Conservation (phyloP, 208 protist genomes). For the Trypanosoma boissoni region DNA sequence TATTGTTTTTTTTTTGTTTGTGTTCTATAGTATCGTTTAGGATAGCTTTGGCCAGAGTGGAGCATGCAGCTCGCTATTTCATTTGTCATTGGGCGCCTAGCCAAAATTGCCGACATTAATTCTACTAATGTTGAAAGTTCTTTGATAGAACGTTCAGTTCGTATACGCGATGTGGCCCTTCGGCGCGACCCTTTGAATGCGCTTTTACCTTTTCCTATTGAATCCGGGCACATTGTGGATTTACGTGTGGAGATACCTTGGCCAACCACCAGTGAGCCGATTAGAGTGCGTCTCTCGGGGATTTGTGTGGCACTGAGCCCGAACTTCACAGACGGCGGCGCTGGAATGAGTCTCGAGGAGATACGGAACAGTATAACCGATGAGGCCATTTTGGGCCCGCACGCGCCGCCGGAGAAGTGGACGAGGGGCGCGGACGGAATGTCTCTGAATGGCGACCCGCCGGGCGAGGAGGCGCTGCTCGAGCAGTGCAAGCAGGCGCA, state of each 20-base stretch:
- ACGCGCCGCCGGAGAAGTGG: no score
- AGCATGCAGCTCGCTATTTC: slow-evolving; percentile 70
- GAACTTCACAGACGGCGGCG: background rate
- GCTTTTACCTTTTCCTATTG: slow-evolving; percentile 55
- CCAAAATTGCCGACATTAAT: slow-evolving; percentile 72
- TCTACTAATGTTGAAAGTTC: slow-evolving; percentile 64
- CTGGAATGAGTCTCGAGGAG: slow-evolving; percentile 43
- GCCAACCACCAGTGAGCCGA: slow-evolving; percentile 40
- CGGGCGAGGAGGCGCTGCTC: background rate
- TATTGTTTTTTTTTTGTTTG: slow-evolving; percentile 12
- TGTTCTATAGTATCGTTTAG: background rate
- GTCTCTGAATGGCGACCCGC: background rate
- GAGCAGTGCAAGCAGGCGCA: background rate
- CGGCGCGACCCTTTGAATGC: slow-evolving; percentile 50
- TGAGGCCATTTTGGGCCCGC: slow-evolving; percentile 51
- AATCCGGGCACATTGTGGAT: slow-evolving; percentile 41
- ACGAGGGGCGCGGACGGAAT: no score
- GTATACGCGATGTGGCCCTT: slow-evolving; percentile 50
- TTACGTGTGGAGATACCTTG: slow-evolving; percentile 68
- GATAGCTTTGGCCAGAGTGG: background rate
- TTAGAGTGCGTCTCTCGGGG: slow-evolving; percentile 35
- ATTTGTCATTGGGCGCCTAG: slow-evolving; percentile 56
- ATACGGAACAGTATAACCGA: slow-evolving; percentile 52
- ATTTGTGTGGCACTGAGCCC: slow-evolving; percentile 34
- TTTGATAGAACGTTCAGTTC: slow-evolving; percentile 41